A percentile compares a stretch with the other conserved stretches of the same genome.
Conservation (phyloP, 2,329 filamentous ascomycete genomes). For the Endoconidiophora polonica region DNA sequence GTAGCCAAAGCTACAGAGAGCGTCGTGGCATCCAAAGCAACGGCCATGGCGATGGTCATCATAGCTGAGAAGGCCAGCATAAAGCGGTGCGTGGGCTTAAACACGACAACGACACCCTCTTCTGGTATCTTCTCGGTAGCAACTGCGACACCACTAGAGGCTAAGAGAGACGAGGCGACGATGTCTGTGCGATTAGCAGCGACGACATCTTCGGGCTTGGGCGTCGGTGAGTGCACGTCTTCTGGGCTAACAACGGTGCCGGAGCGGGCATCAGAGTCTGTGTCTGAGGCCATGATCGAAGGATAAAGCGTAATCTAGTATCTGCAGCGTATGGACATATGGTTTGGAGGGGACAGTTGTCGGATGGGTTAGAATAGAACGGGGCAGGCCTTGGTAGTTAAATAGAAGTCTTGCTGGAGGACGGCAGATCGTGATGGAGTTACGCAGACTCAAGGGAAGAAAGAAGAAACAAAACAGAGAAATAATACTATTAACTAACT, state of each 20-base stretch:
- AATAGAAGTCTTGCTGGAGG: too few species aligned
- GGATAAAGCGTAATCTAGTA: too few species aligned
- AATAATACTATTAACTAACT: too few species aligned
- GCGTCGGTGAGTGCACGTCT: not conserved
- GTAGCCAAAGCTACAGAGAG: conserved; percentile 20
- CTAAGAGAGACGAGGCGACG: too few species aligned
- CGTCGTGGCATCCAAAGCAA: conserved; percentile 19
- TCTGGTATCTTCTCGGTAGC: not conserved
- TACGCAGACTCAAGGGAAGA: too few species aligned
- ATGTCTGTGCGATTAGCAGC: not conserved
- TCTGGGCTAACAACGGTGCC: not conserved
- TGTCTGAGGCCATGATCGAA: conserved; percentile 1
- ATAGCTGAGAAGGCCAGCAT: conserved; percentile 34
- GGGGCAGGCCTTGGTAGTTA: too few species aligned
- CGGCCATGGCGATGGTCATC: conserved; percentile 37
- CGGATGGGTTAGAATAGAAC: too few species aligned
- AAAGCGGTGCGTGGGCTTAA: conserved; percentile 23
- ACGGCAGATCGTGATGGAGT: too few species aligned
- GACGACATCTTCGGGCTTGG: not conserved
- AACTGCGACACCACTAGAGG: too few species aligned
- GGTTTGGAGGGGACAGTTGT: not conserved
- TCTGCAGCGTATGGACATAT: too few species aligned
- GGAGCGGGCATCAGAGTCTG: not conserved
- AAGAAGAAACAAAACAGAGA: too few species aligned
- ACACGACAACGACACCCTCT: conserved; percentile 13